A percentile compares a stretch with the other conserved stretches of the same genome.
Conservation (phyloP, 106 monocot species). For the Dendrobium huoshanense region DNA sequence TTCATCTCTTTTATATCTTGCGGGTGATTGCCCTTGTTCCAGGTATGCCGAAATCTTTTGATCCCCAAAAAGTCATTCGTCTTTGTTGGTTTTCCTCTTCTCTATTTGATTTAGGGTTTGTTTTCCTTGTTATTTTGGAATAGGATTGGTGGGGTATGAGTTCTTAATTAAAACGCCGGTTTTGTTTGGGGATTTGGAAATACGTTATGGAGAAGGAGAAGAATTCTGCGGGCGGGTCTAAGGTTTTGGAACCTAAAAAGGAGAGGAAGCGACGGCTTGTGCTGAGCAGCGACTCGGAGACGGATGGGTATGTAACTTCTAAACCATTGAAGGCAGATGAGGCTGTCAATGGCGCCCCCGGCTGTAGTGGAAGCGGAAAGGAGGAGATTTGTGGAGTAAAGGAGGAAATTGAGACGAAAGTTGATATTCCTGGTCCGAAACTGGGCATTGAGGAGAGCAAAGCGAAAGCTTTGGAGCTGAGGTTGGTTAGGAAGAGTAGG, state of each 20-base stretch:
- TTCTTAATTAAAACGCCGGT: background rate
- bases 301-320: background rate
- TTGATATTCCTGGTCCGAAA: background rate
- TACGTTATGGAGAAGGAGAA: conserved; percentile 7
- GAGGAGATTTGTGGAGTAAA: background rate
- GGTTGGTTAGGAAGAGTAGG: background rate
- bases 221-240: background rate
- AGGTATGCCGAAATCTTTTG: background rate
- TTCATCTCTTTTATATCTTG: background rate
- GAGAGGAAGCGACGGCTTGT: conserved; percentile 1
- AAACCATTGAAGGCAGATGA: background rate
- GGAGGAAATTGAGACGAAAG: background rate
- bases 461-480: background rate
- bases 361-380: too few species aligned
- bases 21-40: background rate
- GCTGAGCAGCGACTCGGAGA: conserved; percentile 10
- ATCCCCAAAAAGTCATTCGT: background rate
- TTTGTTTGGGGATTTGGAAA: background rate
- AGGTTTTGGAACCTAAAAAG: background rate
- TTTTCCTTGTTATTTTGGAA: background rate
- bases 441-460: background rate
- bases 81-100: background rate
- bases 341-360: too few species aligned
- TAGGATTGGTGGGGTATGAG: background rate
- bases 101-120: background rate